A percentile compares a stretch with the other conserved stretches of the same genome.
phyloP scores from a whole-genome alignment of 2,329 filamentous ascomycete species.

The Aurifilum marmelostoma region DNA sequence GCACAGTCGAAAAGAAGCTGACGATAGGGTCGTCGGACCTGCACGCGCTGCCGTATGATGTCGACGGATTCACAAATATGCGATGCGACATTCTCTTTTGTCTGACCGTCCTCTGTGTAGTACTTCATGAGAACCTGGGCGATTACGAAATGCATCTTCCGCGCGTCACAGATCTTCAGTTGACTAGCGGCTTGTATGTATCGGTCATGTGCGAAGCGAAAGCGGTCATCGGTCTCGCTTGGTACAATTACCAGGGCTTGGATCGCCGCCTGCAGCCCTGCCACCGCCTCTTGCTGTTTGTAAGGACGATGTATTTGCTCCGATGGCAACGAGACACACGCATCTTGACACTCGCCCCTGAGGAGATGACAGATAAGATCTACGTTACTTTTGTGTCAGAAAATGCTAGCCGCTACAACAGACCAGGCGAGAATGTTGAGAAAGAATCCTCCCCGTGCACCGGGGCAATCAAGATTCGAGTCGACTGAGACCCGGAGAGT shows the following conservation, averaged over 20 bases:
- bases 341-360: conserved; percentile 69
- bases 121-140: conserved; percentile 80
- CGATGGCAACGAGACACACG: conserved; percentile 36
- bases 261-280: conserved; percentile 80
- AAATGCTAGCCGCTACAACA: background rate
- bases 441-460: background rate
- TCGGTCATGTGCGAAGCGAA: conserved; percentile 86
- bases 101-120: conserved; percentile 60
- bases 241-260: conserved; percentile 80
- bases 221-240: conserved; percentile 82
- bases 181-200: conserved; percentile 76
- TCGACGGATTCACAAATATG: conserved; percentile 80
- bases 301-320: conserved; percentile 50
- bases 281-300: conserved; percentile 69
- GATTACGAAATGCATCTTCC: conserved; percentile 90
- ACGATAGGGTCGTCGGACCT: conserved; percentile 67
- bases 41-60: conserved; percentile 70
- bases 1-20: conserved; percentile 80
- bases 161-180: conserved; percentile 69
- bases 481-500: background rate
- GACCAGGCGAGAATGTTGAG: background rate
- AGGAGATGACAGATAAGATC: conserved; percentile 75
- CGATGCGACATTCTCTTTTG: conserved; percentile 73
- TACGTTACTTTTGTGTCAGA: background rate
- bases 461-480: background rate